These are phyloP conservation scores for Myrmaecium sp. DNA, from an alignment of 2,329 filamentous ascomycete genomes.

Conservation along the genomic window DNA sequence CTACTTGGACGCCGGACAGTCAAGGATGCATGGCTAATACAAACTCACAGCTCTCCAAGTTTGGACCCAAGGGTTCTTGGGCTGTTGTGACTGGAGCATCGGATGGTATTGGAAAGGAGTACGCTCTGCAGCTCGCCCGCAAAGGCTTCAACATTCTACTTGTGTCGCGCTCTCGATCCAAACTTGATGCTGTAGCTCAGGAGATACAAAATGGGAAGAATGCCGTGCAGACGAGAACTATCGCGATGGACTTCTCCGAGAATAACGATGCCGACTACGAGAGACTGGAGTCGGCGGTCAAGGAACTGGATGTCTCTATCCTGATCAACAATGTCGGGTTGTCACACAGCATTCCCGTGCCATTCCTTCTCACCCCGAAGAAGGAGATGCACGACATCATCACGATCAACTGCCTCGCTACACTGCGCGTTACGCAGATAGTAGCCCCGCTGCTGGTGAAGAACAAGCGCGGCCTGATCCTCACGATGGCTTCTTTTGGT, in stretches of 20 bases:
- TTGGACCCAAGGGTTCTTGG: constrained; percentile 85
- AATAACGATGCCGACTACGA: constrained; percentile 70
- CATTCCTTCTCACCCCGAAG: constrained; percentile 64
- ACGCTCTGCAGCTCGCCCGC: constrained; percentile 70
- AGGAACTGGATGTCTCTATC: constrained; percentile 65
- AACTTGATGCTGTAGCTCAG: constrained; percentile 59
- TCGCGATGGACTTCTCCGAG: constrained; percentile 83
- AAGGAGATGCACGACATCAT: constrained; percentile 80
- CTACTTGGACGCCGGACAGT: background rate
- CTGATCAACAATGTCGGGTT: constrained; percentile 95
- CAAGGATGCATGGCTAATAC: constrained; percentile 3
- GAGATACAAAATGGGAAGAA: constrained; percentile 59
- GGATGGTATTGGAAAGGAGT: constrained; percentile 94
- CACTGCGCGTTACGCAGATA: constrained; percentile 71
- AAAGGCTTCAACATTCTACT: constrained; percentile 93
- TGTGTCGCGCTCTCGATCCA: constrained; percentile 86
- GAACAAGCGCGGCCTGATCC: constrained; percentile 71
- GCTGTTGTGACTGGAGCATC: constrained; percentile 89
- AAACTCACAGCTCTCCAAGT: constrained; percentile 55
- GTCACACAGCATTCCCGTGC: constrained; percentile 81
- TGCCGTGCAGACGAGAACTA: constrained; percentile 52
- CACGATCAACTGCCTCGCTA: constrained; percentile 86
- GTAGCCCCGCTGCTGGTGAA: constrained; percentile 71
- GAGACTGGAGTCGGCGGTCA: constrained; percentile 48
- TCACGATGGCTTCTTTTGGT: constrained; percentile 95